These are phyloP conservation scores for Oryza glumipatula DNA, from an alignment of 176 grass and related monocot genomes.

Conservation along the genomic window DNA sequence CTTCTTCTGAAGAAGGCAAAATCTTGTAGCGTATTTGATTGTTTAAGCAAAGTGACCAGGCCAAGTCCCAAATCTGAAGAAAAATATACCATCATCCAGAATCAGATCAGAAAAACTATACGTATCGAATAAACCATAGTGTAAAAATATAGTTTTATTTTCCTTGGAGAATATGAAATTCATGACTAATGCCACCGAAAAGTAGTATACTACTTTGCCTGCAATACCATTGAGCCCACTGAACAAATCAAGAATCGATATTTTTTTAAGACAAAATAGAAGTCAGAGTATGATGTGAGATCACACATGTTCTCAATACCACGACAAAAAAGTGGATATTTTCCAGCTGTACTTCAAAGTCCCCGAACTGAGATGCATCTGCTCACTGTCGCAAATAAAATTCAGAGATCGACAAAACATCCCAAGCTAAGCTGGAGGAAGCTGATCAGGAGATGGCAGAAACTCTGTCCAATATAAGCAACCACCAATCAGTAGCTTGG, in stretches of 20 bases:
- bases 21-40: background rate
- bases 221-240: background rate
- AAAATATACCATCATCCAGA: slow-evolving; percentile 16
- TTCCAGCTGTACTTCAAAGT: background rate
- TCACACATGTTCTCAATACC: background rate
- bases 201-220: background rate
- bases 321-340: slow-evolving; percentile 27
- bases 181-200: background rate
- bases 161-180: background rate
- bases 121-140: background rate
- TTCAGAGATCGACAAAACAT: background rate
- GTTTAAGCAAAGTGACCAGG: background rate
- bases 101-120: background rate
- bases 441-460: slow-evolving; percentile 9
- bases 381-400: background rate
- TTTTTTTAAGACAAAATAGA: background rate
- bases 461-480: slow-evolving; percentile 27
- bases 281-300: background rate
- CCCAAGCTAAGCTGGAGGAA: background rate
- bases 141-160: background rate
- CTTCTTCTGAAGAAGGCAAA: background rate
- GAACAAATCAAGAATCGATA: background rate
- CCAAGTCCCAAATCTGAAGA: background rate
- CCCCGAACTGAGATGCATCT: slow-evolving; percentile 22
- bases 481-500: slow-evolving; percentile 13